Base-by-base conservation (phyloP, 2,329 filamentous ascomycete species). In the Remersonia thermophila region DNA sequence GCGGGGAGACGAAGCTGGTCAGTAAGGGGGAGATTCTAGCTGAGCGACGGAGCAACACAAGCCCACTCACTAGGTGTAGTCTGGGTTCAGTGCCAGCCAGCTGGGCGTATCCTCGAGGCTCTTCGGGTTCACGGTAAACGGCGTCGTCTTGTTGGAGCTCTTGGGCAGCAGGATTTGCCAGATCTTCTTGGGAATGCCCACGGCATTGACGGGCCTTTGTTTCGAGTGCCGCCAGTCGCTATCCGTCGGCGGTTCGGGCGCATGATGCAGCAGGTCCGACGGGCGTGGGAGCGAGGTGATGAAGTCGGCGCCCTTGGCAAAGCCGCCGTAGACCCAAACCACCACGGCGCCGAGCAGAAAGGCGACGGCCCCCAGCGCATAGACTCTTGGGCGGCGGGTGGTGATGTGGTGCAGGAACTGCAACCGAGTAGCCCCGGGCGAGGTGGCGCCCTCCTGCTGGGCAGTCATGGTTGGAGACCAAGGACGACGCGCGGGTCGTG, bases 81-180 rank as follows among this genome's bases (percentile, higher is more conserved):
- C 49, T 0, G 48, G 42, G 28, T 51, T 52, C 39, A 33, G 35
- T 10, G 30, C 44, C n/a, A 54, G 32, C 50, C 51, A 54, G 3
- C 40, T 42, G 7, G 43, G 27, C 6, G 48, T 45, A n/a, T 52
- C 44, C 9, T 7, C 12, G 12, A 52, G 41, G 11, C 13, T 35
- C 15, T 44, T 15, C 2, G 37, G 33, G 32, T 51, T 33, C n/a
- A 40, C 25, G 11, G 30, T 17, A 12, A 33, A 32, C 3, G 8
- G 12, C n/a, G 18, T 13, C 3, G 17, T 3, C 9, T 35, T 28
- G 10, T n/a, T 9, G 13, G 29, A 15, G 17, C 38, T 35, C 27
- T 39, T 42, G n/a, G 43, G 39, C 17, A 51, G 41, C 18, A 48
- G 35, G 27, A 52, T 52, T 32, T 54, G 51, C 51, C 51, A 53